Evolutionary conservation across 768 basidiomycete genomes (phyloP).

Genomic region (Cystofilobasidium bisporidii): DNA sequence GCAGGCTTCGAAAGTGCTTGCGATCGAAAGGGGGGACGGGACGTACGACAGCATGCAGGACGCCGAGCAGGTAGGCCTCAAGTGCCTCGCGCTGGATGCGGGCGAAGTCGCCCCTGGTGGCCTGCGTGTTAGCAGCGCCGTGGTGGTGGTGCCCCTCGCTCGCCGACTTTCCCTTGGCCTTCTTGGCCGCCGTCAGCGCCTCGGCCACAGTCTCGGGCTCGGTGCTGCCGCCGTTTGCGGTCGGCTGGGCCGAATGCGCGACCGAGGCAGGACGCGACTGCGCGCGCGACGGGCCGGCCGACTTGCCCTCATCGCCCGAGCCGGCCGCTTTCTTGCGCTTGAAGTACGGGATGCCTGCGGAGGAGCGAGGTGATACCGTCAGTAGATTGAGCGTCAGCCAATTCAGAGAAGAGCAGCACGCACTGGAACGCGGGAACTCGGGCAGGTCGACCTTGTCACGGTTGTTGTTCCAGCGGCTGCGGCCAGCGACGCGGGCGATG

Average conservation of each 20-base stretch:
- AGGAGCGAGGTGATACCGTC: constrained; percentile 40
- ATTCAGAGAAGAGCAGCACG: constrained; percentile 6
- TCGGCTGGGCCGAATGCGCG: neutral
- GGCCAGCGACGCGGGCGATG: constrained; percentile 35
- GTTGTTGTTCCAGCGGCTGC: constrained; percentile 9
- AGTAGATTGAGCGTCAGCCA: neutral
- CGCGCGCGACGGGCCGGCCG: neutral
- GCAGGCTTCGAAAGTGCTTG: too few species aligned
- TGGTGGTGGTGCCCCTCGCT: neutral
- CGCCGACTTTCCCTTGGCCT: constrained; percentile 45
- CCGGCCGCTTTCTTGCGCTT: constrained; percentile 43
- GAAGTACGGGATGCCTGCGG: constrained; percentile 73
- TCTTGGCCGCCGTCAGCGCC: constrained; percentile 31
- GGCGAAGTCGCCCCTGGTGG: constrained; percentile 59
- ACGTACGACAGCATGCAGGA: constrained; percentile 80
- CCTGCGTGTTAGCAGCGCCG: constrained; percentile 39
- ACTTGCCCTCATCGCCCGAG: constrained; percentile 47
- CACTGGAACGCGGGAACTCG: constrained; percentile 71
- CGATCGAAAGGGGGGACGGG: neutral
- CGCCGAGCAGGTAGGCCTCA: constrained; percentile 75
- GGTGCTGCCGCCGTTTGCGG: neutral
- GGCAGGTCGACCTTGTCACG: constrained; percentile 65
- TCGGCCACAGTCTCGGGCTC: neutral
- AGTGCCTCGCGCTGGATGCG: constrained; percentile 68
- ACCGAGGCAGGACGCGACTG: constrained; percentile 4